These are phyloP conservation scores for Hebeloma cylindrosporum DNA, from an alignment of 768 basidiomycete species.

Conservation along the genomic window DNA sequence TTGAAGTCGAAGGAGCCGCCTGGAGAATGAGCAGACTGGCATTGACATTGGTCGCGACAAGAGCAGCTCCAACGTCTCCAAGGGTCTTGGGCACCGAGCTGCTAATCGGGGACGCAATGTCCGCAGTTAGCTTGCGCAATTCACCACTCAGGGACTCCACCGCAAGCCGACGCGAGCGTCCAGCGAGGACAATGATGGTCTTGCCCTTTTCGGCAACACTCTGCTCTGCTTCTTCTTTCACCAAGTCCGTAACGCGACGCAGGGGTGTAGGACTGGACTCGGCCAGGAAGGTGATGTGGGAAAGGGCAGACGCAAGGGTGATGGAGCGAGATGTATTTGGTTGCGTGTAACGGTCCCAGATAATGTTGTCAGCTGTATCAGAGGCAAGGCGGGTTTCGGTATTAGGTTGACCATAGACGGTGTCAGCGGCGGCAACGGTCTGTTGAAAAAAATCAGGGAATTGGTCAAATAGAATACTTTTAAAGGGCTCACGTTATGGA, in stretches of 20 bases:
- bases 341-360: constrained; percentile 67
- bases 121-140: constrained; percentile 46
- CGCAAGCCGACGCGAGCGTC: constrained; percentile 73
- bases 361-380: constrained; percentile 77
- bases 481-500: constrained; percentile 33
- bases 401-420: constrained; percentile 63
- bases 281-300: constrained; percentile 62
- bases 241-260: constrained; percentile 50
- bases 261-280: constrained; percentile 54
- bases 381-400: constrained; percentile 72
- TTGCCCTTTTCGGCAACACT: constrained; percentile 30
- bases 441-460: constrained; percentile 26
- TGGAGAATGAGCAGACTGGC: constrained; percentile 60
- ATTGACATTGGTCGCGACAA: constrained; percentile 53
- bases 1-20: constrained; percentile 29
- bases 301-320: constrained; percentile 43
- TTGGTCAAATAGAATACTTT: not conserved
- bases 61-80: constrained; percentile 72
- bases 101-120: constrained; percentile 42
- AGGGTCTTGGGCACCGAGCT: constrained; percentile 68
- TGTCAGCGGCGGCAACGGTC: constrained; percentile 59
- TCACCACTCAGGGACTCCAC: constrained; percentile 61
- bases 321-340: constrained; percentile 26
- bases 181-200: constrained; percentile 62
- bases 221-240: constrained; percentile 27